Conservation (phyloP, 129 eudicot species). For the Flaveria robusta region DNA sequence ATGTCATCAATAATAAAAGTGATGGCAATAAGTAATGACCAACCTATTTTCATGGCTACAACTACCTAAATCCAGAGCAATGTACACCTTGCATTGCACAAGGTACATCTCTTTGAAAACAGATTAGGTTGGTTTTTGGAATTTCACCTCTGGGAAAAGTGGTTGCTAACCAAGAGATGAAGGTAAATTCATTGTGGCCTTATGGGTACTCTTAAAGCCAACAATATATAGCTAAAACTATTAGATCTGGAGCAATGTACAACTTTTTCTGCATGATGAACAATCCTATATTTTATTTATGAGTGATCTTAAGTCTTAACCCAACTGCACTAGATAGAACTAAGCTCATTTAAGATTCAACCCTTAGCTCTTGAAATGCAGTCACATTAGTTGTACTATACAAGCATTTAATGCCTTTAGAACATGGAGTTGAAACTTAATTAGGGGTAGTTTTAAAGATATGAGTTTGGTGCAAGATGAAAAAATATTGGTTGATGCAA, state of each 20-base stretch:
- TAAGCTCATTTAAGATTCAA: conserved; percentile 8
- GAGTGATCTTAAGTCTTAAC: not conserved
- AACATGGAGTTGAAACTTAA: conserved; percentile 8
- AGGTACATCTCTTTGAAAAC: conserved; percentile 17
- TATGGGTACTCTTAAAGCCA: conserved; percentile 12
- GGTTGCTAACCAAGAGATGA: conserved; percentile 20
- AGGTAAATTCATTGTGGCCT: conserved; percentile 5
- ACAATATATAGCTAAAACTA: not conserved
- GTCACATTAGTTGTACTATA: conserved; percentile 23
- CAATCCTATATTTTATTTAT: not conserved
- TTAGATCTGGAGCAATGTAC: conserved; percentile 24
- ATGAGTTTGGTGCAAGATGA: not conserved
- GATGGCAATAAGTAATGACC: conserved; percentile 25
- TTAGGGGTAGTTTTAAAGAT: conserved; percentile 1
- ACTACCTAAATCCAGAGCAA: conserved; percentile 19
- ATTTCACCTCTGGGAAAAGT: not conserved
- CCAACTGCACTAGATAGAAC: conserved; percentile 8
- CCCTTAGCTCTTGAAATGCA: conserved; percentile 26
- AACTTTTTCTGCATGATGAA: conserved; percentile 7
- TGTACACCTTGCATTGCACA: conserved; percentile 22
- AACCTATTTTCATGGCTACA: conserved; percentile 17
- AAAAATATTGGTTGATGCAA: conserved; percentile 16
- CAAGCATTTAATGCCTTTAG: conserved; percentile 24
- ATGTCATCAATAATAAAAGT: conserved; percentile 35
- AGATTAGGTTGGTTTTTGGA: not conserved